phyloP scores from a whole-genome alignment of 495 filamentous ascomycete genomes.

The Penicillium steckii region DNA sequence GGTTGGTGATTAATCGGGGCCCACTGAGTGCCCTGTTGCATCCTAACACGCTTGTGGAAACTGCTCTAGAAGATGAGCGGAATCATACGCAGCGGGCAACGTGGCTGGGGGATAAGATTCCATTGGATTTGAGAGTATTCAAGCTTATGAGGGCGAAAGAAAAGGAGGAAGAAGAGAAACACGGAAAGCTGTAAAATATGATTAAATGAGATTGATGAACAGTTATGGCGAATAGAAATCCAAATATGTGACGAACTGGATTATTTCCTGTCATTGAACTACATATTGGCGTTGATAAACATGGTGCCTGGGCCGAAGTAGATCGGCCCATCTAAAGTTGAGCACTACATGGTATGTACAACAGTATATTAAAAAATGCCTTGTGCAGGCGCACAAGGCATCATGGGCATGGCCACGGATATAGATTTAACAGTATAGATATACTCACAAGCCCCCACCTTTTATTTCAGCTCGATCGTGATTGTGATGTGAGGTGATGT shows the following conservation, averaged over 20 bases:
- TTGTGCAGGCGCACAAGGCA: too few relatives aligned
- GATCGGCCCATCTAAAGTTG: too few relatives aligned
- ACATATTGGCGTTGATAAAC: too few relatives aligned
- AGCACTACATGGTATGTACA: background rate
- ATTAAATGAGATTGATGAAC: background rate
- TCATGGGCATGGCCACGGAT: too few relatives aligned
- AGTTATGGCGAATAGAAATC: too few relatives aligned
- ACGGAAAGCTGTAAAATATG: conserved; percentile 4
- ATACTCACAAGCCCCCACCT: too few relatives aligned
- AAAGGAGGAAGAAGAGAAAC: conserved; percentile 18
- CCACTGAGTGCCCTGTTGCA: conserved; percentile 79
- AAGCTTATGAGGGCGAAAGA: conserved; percentile 37
- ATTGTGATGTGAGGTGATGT: background rate
- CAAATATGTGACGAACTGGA: too few relatives aligned
- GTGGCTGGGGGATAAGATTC: conserved; percentile 77
- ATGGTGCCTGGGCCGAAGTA: too few relatives aligned
- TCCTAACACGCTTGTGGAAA: conserved; percentile 63
- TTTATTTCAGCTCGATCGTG: background rate
- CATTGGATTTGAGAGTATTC: conserved; percentile 66
- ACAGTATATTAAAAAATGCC: too few relatives aligned
- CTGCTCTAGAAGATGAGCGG: conserved; percentile 47
- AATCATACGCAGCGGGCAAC: conserved; percentile 79
- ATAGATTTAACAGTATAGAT: too few relatives aligned
- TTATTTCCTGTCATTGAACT: too few relatives aligned
- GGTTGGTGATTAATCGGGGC: conserved; percentile 81